These are phyloP conservation scores for Piper longum DNA, from an alignment of 164 flowering plant species.

Conservation along the genomic window DNA sequence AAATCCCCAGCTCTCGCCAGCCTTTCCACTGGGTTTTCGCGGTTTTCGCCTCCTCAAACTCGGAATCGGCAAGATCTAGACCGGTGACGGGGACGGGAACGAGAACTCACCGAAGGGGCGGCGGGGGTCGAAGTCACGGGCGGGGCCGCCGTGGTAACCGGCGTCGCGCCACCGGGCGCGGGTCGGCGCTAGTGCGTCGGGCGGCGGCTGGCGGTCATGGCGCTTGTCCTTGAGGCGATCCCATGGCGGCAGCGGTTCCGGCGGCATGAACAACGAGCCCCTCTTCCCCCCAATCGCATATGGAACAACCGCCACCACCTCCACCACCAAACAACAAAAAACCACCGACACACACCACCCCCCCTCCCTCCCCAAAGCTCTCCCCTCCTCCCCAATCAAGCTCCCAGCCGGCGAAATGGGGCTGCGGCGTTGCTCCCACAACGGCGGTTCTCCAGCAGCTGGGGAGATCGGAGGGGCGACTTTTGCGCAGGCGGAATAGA, in stretches of 20 bases:
- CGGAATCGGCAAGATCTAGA: neutral
- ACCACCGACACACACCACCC: too few species aligned
- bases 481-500: too few species aligned
- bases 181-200: constrained; percentile 14
- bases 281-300: constrained; percentile 21
- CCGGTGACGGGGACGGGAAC: neutral
- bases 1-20: neutral
- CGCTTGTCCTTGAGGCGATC: constrained; percentile 80
- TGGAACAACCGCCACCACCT: constrained; percentile 9
- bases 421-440: too few species aligned
- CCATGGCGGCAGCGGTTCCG: constrained; percentile 65
- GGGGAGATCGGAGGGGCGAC: too few species aligned
- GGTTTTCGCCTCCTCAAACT: neutral
- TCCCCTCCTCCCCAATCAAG: too few species aligned
- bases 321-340: too few species aligned
- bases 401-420: too few species aligned
- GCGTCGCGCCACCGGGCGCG: constrained; percentile 59
- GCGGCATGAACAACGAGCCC: constrained; percentile 60
- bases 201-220: constrained; percentile 27
- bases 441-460: too few species aligned
- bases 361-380: too few species aligned
- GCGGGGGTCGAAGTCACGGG: constrained; percentile 40
- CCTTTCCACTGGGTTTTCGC: neutral
- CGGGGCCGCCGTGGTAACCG: constrained; percentile 13
- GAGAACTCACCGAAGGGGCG: constrained; percentile 40